A percentile compares a stretch with the other conserved stretches of the same genome.
These are phyloP conservation scores for Coemansia sp. DNA, from an alignment of 192 early-diverging fungal species.

Conservation along the genomic window DNA sequence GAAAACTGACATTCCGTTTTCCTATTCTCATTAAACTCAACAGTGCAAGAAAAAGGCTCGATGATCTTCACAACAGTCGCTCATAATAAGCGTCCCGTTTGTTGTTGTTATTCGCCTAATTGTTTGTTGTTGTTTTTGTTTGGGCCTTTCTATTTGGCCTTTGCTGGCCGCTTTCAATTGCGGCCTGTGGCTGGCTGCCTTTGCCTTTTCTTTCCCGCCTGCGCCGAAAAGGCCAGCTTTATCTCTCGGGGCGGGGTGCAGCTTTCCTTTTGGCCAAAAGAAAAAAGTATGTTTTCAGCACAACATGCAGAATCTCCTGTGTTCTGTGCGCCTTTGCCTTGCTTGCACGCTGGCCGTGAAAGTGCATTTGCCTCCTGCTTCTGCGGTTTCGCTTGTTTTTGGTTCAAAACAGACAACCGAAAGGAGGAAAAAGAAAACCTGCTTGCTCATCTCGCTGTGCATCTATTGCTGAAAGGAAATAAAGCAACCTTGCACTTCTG, in stretches of 20 bases:
- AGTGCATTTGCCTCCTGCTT: background rate
- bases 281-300: background rate
- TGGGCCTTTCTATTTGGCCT: constrained; percentile 2
- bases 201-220: background rate
- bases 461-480: constrained; percentile 4
- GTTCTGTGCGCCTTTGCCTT: constrained; percentile 2
- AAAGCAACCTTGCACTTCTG: constrained; percentile 4
- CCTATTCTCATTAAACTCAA: background rate
- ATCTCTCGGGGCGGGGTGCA: background rate
- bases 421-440: background rate
- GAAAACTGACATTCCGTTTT: too few species aligned
- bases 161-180: constrained; percentile 16
- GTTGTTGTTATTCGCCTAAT: constrained; percentile 15
- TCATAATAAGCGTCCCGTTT: background rate
- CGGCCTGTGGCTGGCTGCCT: constrained; percentile 16
- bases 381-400: background rate
- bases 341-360: background rate
- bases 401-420: background rate
- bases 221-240: constrained; percentile 1
- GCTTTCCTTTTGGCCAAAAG: background rate
- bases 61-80: background rate
- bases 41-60: constrained; percentile 4
- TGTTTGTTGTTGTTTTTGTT: constrained; percentile 32
- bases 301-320: background rate
- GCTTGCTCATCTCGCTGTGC: constrained; percentile 4